Conservation (phyloP, 2,329 filamentous ascomycete species). For the Lecanoromycetidae sp. region DNA sequence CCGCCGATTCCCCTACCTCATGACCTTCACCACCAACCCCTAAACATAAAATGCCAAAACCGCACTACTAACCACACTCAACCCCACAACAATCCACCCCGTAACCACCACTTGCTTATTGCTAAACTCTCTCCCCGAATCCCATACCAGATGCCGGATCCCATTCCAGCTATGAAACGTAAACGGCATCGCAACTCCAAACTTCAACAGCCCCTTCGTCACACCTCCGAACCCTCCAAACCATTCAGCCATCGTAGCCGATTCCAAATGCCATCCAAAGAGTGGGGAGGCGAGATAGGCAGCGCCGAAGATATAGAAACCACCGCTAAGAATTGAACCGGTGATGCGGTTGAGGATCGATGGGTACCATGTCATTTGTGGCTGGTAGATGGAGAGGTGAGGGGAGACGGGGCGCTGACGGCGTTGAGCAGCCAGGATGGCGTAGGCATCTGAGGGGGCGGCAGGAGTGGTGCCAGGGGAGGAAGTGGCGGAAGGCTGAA, state of each 20-base stretch:
- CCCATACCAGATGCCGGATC: constrained; percentile 61
- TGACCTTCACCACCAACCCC: neutral
- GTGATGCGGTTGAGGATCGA: constrained; percentile 72
- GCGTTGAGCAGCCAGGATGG: constrained; percentile 71
- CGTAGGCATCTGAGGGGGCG: constrained; percentile 42
- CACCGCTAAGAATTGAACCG: constrained; percentile 58
- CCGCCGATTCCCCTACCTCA: too few relatives aligned
- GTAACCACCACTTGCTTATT: constrained; percentile 54
- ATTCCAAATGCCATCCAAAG: constrained; percentile 59
- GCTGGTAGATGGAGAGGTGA: constrained; percentile 75
- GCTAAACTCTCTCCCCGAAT: constrained; percentile 48
- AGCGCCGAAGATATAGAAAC: constrained; percentile 66
- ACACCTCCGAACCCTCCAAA: constrained; percentile 46
- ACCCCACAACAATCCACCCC: constrained; percentile 51
- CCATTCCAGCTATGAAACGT: constrained; percentile 58
- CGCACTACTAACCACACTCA: constrained; percentile 40
- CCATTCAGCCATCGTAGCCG: constrained; percentile 48
- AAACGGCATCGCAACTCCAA: constrained; percentile 50
- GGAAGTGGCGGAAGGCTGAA: constrained; percentile 5
- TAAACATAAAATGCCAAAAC: constrained; percentile 28
- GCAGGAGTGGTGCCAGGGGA: constrained; percentile 39
- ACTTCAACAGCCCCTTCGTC: constrained; percentile 48
- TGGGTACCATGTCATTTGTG: constrained; percentile 73
- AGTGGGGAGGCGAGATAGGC: constrained; percentile 72
- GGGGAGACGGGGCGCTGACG: constrained; percentile 69